Evolutionary conservation across 208 protist genomes (phyloP).

Genomic region (Angomonas ambiguus): DNA sequence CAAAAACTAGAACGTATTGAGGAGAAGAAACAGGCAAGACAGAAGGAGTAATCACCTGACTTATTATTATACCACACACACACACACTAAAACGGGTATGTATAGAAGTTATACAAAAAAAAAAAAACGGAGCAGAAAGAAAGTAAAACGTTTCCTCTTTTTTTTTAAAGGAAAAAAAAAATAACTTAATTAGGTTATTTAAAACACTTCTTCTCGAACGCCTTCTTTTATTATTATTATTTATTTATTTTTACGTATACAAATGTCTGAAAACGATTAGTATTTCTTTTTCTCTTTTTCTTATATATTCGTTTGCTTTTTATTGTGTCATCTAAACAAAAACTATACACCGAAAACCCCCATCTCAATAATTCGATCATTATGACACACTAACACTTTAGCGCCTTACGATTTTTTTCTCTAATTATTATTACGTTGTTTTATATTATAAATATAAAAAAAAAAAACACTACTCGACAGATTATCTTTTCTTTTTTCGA

Average conservation of each 20-base stretch:
- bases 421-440: slow-evolving; percentile 1
- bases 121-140: too few relatives aligned
- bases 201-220: too few relatives aligned
- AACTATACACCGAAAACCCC: too few relatives aligned
- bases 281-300: slow-evolving; percentile 11
- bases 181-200: not conserved
- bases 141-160: too few relatives aligned
- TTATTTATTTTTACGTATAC: not conserved
- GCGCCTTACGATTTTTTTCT: not conserved
- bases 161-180: slow-evolving; percentile 2
- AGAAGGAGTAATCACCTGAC: not conserved
- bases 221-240: not conserved
- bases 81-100: too few relatives aligned
- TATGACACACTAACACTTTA: too few relatives aligned
- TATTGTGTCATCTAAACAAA: too few relatives aligned
- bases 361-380: too few relatives aligned
- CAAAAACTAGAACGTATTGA: not conserved
- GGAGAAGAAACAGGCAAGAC: not conserved
- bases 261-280: not conserved
- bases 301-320: too few relatives aligned
- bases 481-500: slow-evolving; percentile 11
- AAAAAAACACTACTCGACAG: not conserved
- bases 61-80: too few relatives aligned
- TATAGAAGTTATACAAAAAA: too few relatives aligned
- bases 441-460: not conserved